phyloP scores from a whole-genome alignment of 768 basidiomycete species.

The Rhizopogon vesiculosus region DNA sequence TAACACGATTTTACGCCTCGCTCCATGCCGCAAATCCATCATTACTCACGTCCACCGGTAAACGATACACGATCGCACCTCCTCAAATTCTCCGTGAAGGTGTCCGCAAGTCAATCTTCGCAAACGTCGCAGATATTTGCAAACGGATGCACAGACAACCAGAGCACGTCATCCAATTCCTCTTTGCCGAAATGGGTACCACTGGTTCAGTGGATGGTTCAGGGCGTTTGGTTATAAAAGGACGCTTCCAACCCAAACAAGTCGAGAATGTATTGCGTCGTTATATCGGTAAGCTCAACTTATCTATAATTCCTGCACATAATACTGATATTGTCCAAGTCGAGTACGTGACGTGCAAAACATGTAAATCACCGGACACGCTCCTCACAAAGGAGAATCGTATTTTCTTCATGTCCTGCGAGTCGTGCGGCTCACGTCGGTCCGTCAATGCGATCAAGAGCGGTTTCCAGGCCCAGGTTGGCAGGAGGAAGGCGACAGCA shows the following conservation, averaged over 20 bases:
- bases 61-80: constrained; percentile 96
- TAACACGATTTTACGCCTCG: constrained; percentile 86
- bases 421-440: constrained; percentile 84
- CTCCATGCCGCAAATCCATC: constrained; percentile 94
- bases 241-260: constrained; percentile 97
- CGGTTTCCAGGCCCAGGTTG: constrained; percentile 96
- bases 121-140: constrained; percentile 96
- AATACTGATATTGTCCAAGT: constrained; percentile 40
- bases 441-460: constrained; percentile 98
- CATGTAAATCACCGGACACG: constrained; percentile 98
- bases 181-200: constrained; percentile 98
- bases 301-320: background rate
- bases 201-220: constrained; percentile 93
- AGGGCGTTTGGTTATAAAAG: constrained; percentile 92
- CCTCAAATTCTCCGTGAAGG: constrained; percentile 93
- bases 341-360: constrained; percentile 99
- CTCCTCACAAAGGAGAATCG: constrained; percentile 96
- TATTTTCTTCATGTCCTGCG: constrained; percentile 96
- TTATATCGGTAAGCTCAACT: constrained; percentile 76
- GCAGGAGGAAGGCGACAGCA: constrained; percentile 68
- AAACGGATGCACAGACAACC: constrained; percentile 97
- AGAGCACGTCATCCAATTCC: constrained; percentile 95
- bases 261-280: constrained; percentile 94
- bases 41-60: constrained; percentile 77
- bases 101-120: constrained; percentile 96